phyloP scores from a whole-genome alignment of 768 basidiomycete species.

The Daedaleopsis sinensis region DNA sequence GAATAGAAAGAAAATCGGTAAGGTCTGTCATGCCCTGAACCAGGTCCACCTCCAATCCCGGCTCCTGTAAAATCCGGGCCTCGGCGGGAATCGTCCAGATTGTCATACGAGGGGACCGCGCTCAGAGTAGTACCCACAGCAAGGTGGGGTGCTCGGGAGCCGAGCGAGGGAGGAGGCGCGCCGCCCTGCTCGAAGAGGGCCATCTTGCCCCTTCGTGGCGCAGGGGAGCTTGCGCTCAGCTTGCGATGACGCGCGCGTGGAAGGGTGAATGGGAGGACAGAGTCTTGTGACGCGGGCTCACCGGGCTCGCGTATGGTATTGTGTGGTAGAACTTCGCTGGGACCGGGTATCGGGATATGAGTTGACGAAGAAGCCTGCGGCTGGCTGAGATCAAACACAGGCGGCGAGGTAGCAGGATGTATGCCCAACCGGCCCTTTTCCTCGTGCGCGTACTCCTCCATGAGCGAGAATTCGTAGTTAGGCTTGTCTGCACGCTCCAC shows the following conservation, averaged over 20 bases:
- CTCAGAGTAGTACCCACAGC: slow-evolving; percentile 34
- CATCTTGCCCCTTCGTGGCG: slow-evolving; percentile 80
- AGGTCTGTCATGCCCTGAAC: slow-evolving; percentile 71
- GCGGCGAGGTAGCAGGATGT: slow-evolving; percentile 39
- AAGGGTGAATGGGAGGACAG: slow-evolving; percentile 22
- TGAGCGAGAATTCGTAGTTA: slow-evolving; percentile 69
- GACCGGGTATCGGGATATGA: slow-evolving; percentile 10
- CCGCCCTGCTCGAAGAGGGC: slow-evolving; percentile 77
- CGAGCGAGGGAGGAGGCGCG: slow-evolving; percentile 48
- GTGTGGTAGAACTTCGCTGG: slow-evolving; percentile 5
- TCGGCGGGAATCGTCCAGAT: slow-evolving; percentile 29
- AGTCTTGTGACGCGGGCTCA: slow-evolving; percentile 17
- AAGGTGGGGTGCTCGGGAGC: slow-evolving; percentile 32
- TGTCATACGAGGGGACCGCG: slow-evolving; percentile 44
- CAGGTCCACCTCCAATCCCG: slow-evolving; percentile 14
- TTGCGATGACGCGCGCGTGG: slow-evolving; percentile 74
- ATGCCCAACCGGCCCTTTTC: slow-evolving; percentile 73
- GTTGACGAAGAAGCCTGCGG: slow-evolving; percentile 20
- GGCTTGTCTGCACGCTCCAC: slow-evolving; percentile 40
- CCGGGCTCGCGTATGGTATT: slow-evolving; percentile 13
- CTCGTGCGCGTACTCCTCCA: slow-evolving; percentile 76
- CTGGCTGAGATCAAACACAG: slow-evolving; percentile 10
- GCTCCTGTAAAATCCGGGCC: slow-evolving; percentile 9
- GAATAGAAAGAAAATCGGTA: slow-evolving; percentile 99
- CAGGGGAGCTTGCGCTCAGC: slow-evolving; percentile 78